A percentile compares a stretch with the other conserved stretches of the same genome.
Evolutionary conservation across 192 early-diverging fungal species (phyloP).

Genomic region (Coemansia sp.): DNA sequence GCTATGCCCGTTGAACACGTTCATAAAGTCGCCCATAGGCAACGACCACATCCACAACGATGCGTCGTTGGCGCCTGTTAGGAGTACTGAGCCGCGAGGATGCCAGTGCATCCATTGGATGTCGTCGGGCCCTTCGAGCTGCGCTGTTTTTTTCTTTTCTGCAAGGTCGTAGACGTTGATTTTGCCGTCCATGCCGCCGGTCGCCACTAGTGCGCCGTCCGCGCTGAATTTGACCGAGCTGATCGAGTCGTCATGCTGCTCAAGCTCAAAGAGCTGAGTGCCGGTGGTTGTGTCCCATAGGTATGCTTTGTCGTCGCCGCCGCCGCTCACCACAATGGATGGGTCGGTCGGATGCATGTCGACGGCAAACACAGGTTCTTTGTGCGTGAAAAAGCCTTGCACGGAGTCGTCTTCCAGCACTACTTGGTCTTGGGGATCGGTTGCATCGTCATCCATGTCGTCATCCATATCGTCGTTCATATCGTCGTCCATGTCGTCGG

Average conservation of each 20-base stretch:
- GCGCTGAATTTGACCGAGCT: slow-evolving; percentile 75
- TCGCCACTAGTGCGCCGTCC: slow-evolving; percentile 81
- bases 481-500: slow-evolving; percentile 12
- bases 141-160: slow-evolving; percentile 15
- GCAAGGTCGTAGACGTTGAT: slow-evolving; percentile 57
- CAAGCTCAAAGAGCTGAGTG: slow-evolving; percentile 63
- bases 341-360: slow-evolving; percentile 74
- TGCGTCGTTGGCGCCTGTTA: slow-evolving; percentile 85
- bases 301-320: slow-evolving; percentile 89
- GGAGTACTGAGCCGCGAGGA: slow-evolving; percentile 83
- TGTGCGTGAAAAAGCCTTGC: slow-evolving; percentile 87
- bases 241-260: slow-evolving; percentile 86
- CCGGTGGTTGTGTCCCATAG: slow-evolving; percentile 86
- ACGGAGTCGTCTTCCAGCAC: slow-evolving; percentile 75
- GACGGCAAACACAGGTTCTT: slow-evolving; percentile 85
- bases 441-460: slow-evolving; percentile 54
- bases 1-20: slow-evolving; percentile 87
- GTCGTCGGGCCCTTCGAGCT: slow-evolving; percentile 88
- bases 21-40: slow-evolving; percentile 87
- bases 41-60: slow-evolving; percentile 97
- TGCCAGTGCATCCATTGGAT: slow-evolving; percentile 97
- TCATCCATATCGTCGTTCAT: slow-evolving; percentile 58
- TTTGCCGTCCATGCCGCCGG: slow-evolving; percentile 96
- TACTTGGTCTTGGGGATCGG: slow-evolving; percentile 16
- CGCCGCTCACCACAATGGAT: slow-evolving; percentile 73